phyloP scores from a whole-genome alignment of 2,329 filamentous ascomycete species.

The Metarhizium guizhouense region DNA sequence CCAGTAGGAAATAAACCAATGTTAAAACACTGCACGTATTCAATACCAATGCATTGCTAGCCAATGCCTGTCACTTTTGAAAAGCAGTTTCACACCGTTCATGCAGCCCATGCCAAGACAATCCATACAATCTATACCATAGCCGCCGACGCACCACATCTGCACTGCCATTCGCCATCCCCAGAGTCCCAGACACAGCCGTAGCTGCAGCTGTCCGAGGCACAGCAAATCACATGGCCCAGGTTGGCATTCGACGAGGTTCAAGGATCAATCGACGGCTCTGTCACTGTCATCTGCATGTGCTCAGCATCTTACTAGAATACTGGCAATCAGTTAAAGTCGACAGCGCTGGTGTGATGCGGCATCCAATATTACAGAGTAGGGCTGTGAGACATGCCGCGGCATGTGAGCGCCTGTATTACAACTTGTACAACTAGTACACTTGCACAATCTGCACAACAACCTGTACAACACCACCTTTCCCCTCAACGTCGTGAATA shows the following conservation, averaged over 20 bases:
- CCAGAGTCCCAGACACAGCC: slow-evolving; percentile 10
- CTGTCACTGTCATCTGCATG: not conserved
- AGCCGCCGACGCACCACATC: too few species aligned
- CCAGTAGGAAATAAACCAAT: too few species aligned
- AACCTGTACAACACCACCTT: not conserved
- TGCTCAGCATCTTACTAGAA: too few species aligned
- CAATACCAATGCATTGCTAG: too few species aligned
- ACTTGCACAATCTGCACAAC: not conserved
- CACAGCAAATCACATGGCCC: slow-evolving; percentile 10
- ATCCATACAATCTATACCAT: too few species aligned
- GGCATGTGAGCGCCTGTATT: not conserved
- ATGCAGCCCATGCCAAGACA: too few species aligned
- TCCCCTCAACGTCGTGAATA: not conserved
- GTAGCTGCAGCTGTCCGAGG: not conserved
- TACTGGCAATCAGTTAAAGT: not conserved
- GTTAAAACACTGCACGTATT: too few species aligned
- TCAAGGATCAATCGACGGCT: not conserved
- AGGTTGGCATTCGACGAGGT: not conserved
- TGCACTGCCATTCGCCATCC: slow-evolving; percentile 26
- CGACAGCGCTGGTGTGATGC: too few species aligned
- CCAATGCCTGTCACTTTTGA: too few species aligned
- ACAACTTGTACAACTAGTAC: too few species aligned
- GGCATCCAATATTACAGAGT: not conserved
- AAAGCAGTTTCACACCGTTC: too few species aligned
- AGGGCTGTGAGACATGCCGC: not conserved